A percentile compares a stretch with the other conserved stretches of the same genome.
Conservation (phyloP, 2,329 filamentous ascomycete species). For the Cladosporium sp. region DNA sequence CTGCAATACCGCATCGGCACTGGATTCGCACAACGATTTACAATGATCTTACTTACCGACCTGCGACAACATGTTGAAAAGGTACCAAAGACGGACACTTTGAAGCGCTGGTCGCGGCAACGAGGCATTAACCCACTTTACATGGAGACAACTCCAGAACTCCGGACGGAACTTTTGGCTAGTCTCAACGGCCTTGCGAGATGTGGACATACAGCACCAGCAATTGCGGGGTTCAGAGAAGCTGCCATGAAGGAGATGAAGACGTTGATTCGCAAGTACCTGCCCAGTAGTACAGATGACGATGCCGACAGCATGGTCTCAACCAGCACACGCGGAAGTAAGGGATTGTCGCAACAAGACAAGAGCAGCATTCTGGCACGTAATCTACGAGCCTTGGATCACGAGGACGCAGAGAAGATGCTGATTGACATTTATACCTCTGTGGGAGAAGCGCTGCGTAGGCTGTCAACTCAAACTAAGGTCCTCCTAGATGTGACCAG, state of each 20-base stretch:
- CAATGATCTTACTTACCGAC: slow-evolving; percentile 75
- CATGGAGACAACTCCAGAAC: slow-evolving; percentile 67
- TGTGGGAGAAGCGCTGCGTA: slow-evolving; percentile 80
- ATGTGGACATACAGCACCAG: slow-evolving; percentile 75
- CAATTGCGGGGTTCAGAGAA: slow-evolving; percentile 82
- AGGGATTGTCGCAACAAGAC: slow-evolving; percentile 74
- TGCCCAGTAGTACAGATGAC: slow-evolving; percentile 92
- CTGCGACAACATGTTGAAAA: slow-evolving; percentile 75
- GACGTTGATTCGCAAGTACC: slow-evolving; percentile 75
- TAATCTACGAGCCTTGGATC: slow-evolving; percentile 80
- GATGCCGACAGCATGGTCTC: slow-evolving; percentile 83
- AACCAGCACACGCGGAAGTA: slow-evolving; percentile 76
- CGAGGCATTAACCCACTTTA: slow-evolving; percentile 68
- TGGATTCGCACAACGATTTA: slow-evolving; percentile 79
- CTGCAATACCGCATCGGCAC: slow-evolving; percentile 81
- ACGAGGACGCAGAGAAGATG: slow-evolving; percentile 80
- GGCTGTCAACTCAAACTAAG: slow-evolving; percentile 88
- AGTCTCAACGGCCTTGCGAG: slow-evolving; percentile 78
- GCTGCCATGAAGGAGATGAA: slow-evolving; percentile 83
- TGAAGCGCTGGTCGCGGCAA: slow-evolving; percentile 73
- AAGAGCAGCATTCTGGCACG: slow-evolving; percentile 85
- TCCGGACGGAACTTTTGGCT: slow-evolving; percentile 69
- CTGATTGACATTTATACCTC: slow-evolving; percentile 81
- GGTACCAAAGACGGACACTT: slow-evolving; percentile 69
- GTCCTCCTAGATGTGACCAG: slow-evolving; percentile 93